Base-by-base conservation (phyloP, 1,284 basidiomycete species). In the Fistulinella staudtii region DNA sequence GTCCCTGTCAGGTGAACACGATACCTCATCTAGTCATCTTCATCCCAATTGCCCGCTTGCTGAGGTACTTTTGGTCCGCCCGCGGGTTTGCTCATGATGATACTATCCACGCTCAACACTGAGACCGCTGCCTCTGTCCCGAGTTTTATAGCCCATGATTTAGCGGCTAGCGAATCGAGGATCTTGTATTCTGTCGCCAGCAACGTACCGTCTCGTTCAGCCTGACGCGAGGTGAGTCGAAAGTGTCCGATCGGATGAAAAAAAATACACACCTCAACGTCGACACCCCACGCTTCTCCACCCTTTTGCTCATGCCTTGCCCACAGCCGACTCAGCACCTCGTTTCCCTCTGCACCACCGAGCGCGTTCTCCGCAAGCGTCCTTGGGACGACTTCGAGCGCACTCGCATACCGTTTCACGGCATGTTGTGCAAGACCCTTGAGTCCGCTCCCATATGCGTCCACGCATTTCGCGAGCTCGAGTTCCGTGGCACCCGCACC, bases 81-180 rank as follows among this genome's bases (percentile, higher is more conserved):
- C 1, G 91, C 90, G 39, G 89, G 89, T 64, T 92, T 93, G 67
- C 89, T 92, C 82, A 97, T 95, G 70, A 99, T 99, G 68, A 98
- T 97, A 57, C 89, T 91, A 68, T 99, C 96, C 9, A 99, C 96
- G 47, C 86, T 88, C 37, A 99, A 79, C 18, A 99, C 93, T 0
- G 89, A 85, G 42, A 94, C 82, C 3, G 96, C 96, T 5, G 96
- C 94, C 62, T 96, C 94, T 0, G 93, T 94, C 13, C 88, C 93
- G 23, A 93, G 80, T 49, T 80, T 75, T 53, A 96, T 79, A 1
- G 92, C 91, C 92, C 93, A 96, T 8, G 81, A 74, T 67, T 95
- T 96, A 14, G 90, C 89, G 8, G 85, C 86, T 3, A 96, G 74
- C 20, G 93, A 85, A 63, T 96, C 93, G 48, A 82, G 77, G 51